These are phyloP conservation scores for Mangifera indica DNA, from an alignment of 345 rosid species.

Conservation along the genomic window DNA sequence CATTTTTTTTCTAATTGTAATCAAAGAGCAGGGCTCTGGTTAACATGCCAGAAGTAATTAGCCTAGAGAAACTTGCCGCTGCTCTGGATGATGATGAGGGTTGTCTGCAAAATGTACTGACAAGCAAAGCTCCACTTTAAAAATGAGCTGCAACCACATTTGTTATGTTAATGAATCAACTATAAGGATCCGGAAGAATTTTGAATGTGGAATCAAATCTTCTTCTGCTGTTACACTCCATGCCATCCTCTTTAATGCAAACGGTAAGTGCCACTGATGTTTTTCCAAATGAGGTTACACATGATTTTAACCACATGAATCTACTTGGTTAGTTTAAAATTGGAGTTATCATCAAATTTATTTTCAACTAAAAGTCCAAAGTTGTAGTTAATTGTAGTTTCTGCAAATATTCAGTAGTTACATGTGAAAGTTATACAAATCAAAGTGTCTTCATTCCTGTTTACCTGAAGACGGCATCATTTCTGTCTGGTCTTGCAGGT, in stretches of 20 bases:
- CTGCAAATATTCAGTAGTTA: slow-evolving; percentile 4
- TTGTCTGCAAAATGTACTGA: not conserved
- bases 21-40: not conserved
- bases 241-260: too few relatives aligned
- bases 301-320: not conserved
- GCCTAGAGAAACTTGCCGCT: not conserved
- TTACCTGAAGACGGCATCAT: not conserved
- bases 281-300: not conserved
- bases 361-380: not conserved
- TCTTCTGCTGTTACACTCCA: not conserved
- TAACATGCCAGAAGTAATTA: not conserved
- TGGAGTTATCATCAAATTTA: not conserved
- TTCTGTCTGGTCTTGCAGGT: slow-evolving; percentile 30
- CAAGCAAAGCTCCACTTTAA: not conserved
- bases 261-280: not conserved
- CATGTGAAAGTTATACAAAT: not conserved
- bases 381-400: not conserved
- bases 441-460: not conserved
- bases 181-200: too few relatives aligned
- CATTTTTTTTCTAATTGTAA: not conserved
- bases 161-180: not conserved
- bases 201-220: not conserved
- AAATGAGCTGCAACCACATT: not conserved
- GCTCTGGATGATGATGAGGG: not conserved
- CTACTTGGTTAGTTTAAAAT: not conserved